Conservation (phyloP, 306 rosid species). For the Quercus aquifolioides region DNA sequence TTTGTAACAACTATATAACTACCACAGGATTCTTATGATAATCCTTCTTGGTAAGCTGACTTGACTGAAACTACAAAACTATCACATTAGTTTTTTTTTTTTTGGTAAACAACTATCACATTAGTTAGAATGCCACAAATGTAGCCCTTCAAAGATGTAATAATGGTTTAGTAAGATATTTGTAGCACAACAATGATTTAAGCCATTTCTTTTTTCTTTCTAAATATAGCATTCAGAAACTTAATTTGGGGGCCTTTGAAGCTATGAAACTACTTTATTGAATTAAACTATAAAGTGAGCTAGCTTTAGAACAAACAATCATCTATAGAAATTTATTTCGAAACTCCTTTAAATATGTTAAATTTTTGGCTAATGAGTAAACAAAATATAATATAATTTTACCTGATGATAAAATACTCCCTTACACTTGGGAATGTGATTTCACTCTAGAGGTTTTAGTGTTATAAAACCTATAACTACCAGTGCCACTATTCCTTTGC, state of each 20-base stretch:
- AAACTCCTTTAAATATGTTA: too few relatives aligned
- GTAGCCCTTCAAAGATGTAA: constrained; percentile 70
- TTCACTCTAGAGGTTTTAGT: too few relatives aligned
- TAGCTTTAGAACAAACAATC: too few relatives aligned
- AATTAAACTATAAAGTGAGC: too few relatives aligned
- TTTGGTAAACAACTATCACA: constrained; percentile 38
- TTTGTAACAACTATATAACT: constrained; percentile 57
- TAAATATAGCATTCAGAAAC: neutral
- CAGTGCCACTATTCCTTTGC: too few relatives aligned
- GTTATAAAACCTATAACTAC: too few relatives aligned
- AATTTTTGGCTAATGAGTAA: too few relatives aligned
- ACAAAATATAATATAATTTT: too few relatives aligned
- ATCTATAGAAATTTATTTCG: too few relatives aligned
- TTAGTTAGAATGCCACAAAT: constrained; percentile 64
- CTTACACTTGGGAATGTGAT: too few relatives aligned
- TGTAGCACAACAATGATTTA: constrained; percentile 33
- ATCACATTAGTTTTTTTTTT: constrained; percentile 39
- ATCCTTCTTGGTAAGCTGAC: constrained; percentile 32
- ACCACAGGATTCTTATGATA: constrained; percentile 8
- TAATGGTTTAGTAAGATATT: constrained; percentile 66
- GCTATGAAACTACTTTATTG: too few relatives aligned
- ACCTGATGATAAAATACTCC: too few relatives aligned
- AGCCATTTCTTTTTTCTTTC: constrained; percentile 17
- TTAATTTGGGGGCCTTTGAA: neutral
- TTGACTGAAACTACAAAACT: constrained; percentile 52